These are phyloP conservation scores for Hawksworthiomyces lignivorus DNA, from an alignment of 2,329 filamentous ascomycete genomes.

Conservation along the genomic window DNA sequence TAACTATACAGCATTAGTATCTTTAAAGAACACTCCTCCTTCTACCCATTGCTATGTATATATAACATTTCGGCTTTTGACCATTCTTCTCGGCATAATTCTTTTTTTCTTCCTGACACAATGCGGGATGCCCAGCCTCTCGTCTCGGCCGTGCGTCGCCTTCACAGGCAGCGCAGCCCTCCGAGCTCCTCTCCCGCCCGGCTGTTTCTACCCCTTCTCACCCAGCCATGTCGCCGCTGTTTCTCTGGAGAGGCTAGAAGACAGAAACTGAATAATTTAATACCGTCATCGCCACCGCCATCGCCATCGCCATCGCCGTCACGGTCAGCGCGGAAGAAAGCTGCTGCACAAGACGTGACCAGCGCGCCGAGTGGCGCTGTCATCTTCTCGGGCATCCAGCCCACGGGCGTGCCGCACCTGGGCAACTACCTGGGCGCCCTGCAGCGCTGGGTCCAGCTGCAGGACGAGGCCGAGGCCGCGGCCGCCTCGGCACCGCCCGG, in stretches of 20 bases:
- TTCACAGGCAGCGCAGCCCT: neutral
- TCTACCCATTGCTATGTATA: too few relatives aligned
- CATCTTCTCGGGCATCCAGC: slow-evolving; percentile 95
- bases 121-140: slow-evolving; percentile 3
- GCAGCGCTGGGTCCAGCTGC: slow-evolving; percentile 75
- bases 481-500: slow-evolving; percentile 23
- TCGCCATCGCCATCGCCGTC: neutral
- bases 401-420: slow-evolving; percentile 86
- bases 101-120: neutral
- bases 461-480: slow-evolving; percentile 50
- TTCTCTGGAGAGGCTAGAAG: slow-evolving; percentile 7
- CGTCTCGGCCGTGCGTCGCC: too few relatives aligned
- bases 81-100: too few relatives aligned
- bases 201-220: neutral
- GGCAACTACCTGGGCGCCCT: slow-evolving; percentile 94
- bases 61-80: too few relatives aligned
- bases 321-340: too few relatives aligned
- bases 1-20: too few relatives aligned
- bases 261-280: neutral
- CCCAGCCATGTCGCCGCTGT: slow-evolving; percentile 7
- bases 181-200: neutral
- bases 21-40: too few relatives aligned
- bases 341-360: too few relatives aligned
- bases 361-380: slow-evolving; percentile 28
- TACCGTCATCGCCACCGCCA: neutral